Base-by-base conservation (phyloP, 805 yeast species). In the Metschnikowia rubicola region DNA sequence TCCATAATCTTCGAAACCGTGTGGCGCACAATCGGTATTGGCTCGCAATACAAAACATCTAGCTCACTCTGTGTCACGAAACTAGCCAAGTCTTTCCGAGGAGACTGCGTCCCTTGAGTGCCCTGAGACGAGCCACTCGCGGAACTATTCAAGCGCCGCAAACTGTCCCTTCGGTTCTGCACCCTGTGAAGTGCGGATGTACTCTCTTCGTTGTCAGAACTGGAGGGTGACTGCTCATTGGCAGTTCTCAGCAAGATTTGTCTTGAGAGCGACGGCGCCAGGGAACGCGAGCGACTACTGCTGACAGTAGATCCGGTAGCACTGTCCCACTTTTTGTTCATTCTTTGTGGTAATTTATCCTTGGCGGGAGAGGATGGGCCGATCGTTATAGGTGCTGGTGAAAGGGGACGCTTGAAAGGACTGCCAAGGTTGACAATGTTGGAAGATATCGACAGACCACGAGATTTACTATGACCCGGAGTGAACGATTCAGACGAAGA, bases 31-130 rank as follows among this genome's bases (percentile, higher is more conserved):
- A 85, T 85, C 0, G 96, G 94, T 50, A 88, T 87, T 2, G 94
- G 89, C 58, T 89, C 96, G 65, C 97, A 90, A 11, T 89, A 71
- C 39, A 92, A 69, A 4, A 90, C 83, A 61, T 88, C 91, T 55
- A 86, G 64, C 32, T 72, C 74, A 45, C 30, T 35, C 21, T 39
- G 48, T n/a, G 42, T 33, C 30, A 29, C 21, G 29, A 40, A 39
- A 10, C 30, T 28, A 1, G 44, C 11, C 11, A 30, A 41, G 8
- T 45, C 46, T 13, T 34, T 37, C n/a, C 26, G 32, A 9, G 49
- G 46, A 13, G 49, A 46, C 37, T 42, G 48, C 4, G 46, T 39
- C 32, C 43, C 39, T 30, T 41, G 43, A n/a, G 47, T 33, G 15
- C 49, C 41, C 30, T 45, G 52, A 10, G 54, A 43, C 29, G 47